phyloP scores from a whole-genome alignment of 495 filamentous ascomycete genomes.

The Penicillium egyptiacum region DNA sequence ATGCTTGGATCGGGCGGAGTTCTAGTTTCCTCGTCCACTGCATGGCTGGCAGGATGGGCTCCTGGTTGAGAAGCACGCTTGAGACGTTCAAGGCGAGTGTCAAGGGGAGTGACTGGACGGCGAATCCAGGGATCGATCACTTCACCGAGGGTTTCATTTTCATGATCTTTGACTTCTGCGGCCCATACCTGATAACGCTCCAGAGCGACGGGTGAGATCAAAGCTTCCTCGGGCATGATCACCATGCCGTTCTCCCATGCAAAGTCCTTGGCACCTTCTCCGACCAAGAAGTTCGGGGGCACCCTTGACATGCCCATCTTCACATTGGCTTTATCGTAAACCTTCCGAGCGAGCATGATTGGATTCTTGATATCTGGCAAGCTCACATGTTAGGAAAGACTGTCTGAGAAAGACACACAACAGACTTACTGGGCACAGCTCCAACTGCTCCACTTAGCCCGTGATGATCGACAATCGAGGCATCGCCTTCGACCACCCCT shows the following conservation, averaged over 20 bases:
- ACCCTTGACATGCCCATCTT: slow-evolving; percentile 79
- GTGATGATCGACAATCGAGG: slow-evolving; percentile 83
- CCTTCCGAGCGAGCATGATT: slow-evolving; percentile 76
- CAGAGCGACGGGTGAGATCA: slow-evolving; percentile 71
- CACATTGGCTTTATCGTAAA: slow-evolving; percentile 72
- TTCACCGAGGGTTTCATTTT: slow-evolving; percentile 12
- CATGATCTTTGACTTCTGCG: slow-evolving; percentile 62
- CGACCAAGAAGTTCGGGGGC: slow-evolving; percentile 88
- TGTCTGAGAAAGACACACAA: not conserved
- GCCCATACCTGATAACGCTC: slow-evolving; percentile 77
- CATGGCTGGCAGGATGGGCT: not conserved
- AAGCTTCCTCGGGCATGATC: slow-evolving; percentile 64
- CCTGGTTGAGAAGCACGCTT: not conserved
- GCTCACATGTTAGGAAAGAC: slow-evolving; percentile 8
- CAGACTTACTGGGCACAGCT: slow-evolving; percentile 75
- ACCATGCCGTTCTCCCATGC: slow-evolving; percentile 73
- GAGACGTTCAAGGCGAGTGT: slow-evolving; percentile 9
- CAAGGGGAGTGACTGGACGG: slow-evolving; percentile 4
- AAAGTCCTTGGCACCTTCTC: slow-evolving; percentile 79
- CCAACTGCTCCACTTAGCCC: slow-evolving; percentile 92
- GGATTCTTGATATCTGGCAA: slow-evolving; percentile 83
- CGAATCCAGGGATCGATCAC: slow-evolving; percentile 1
- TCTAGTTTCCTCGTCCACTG: not conserved
- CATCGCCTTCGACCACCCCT: slow-evolving; percentile 90
- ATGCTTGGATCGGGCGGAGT: too few species aligned